Percentiles rank a stretch among this genome's conserved stretches.
These are phyloP conservation scores for Aphanomyces astaci DNA, from an alignment of 352 stramenopile species.

Conservation along the genomic window DNA sequence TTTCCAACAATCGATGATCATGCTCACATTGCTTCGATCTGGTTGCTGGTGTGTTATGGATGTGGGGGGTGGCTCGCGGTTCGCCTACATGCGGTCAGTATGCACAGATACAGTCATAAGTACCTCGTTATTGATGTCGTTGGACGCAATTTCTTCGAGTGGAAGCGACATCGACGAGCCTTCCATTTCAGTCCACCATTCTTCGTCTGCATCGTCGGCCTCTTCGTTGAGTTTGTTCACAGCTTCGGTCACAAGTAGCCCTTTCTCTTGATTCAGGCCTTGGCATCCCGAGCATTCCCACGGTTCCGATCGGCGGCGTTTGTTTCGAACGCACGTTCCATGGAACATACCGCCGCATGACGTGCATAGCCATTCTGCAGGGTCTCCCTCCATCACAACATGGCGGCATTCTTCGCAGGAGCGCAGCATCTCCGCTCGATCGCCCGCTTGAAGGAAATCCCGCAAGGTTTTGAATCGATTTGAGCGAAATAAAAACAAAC, in stretches of 20 bases:
- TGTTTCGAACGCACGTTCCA: constrained; percentile 19
- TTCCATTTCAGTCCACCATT: constrained; percentile 15
- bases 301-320: constrained; percentile 4
- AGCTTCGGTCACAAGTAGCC: constrained; percentile 13
- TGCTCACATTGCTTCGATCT: neutral
- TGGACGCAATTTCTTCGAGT: neutral
- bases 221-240: constrained; percentile 21
- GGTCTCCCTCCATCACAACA: constrained; percentile 10
- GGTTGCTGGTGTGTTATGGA: neutral
- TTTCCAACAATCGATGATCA: neutral
- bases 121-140: neutral
- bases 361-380: constrained; percentile 4
- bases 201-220: neutral
- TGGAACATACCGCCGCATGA: constrained; percentile 18
- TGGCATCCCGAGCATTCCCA: constrained; percentile 18
- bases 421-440: constrained; percentile 7
- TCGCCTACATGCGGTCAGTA: neutral
- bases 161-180: neutral
- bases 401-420: constrained; percentile 19
- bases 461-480: constrained; percentile 9
- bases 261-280: constrained; percentile 8
- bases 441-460: neutral
- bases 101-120: neutral
- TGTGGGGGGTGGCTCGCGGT: neutral
- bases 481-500: neutral